phyloP scores from a whole-genome alignment of 2,329 filamentous ascomycete genomes.

The Malbranchea zuffiana region DNA sequence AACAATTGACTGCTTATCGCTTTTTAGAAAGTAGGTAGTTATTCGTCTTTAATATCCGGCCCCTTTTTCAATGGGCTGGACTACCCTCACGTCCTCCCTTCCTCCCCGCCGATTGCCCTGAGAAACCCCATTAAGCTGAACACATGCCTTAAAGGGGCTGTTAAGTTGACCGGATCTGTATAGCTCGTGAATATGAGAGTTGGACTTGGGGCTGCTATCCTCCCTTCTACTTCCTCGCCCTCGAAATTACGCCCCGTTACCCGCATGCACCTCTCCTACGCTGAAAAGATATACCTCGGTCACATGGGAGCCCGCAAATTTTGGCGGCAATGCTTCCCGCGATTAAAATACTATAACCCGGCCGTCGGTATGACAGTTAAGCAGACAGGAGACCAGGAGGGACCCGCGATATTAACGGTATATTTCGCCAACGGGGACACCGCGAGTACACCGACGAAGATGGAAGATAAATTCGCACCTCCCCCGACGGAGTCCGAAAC shows the following conservation, averaged over 20 bases:
- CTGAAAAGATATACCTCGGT: slow-evolving; percentile 32
- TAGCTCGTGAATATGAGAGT: slow-evolving; percentile 46
- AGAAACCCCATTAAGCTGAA: too few relatives aligned
- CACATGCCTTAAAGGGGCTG: too few relatives aligned
- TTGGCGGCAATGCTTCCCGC: slow-evolving; percentile 70
- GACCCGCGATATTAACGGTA: slow-evolving; percentile 31
- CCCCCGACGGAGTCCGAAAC: slow-evolving; percentile 23
- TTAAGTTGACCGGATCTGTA: too few relatives aligned
- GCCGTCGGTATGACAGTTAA: slow-evolving; percentile 70
- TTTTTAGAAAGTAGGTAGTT: too few relatives aligned
- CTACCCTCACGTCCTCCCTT: too few relatives aligned
- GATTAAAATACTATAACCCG: slow-evolving; percentile 92
- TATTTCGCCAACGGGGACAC: slow-evolving; percentile 30
- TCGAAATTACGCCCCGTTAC: slow-evolving; percentile 31
- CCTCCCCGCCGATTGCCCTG: too few relatives aligned
- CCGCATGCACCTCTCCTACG: slow-evolving; percentile 36
- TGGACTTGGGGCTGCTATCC: slow-evolving; percentile 70
- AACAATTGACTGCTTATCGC: too few relatives aligned
- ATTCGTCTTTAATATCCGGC: too few relatives aligned
- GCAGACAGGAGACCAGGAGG: slow-evolving; percentile 47
- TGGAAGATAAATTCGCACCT: slow-evolving; percentile 26
- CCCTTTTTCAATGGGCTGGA: too few relatives aligned
- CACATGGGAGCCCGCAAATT: slow-evolving; percentile 58
- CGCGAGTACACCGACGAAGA: slow-evolving; percentile 10
- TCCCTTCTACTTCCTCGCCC: slow-evolving; percentile 43